Percentiles rank a stretch among this genome's conserved stretches.
Evolutionary conservation across 202 grass and related monocot genomes (phyloP).

Genomic region (Panicum virgatum): DNA sequence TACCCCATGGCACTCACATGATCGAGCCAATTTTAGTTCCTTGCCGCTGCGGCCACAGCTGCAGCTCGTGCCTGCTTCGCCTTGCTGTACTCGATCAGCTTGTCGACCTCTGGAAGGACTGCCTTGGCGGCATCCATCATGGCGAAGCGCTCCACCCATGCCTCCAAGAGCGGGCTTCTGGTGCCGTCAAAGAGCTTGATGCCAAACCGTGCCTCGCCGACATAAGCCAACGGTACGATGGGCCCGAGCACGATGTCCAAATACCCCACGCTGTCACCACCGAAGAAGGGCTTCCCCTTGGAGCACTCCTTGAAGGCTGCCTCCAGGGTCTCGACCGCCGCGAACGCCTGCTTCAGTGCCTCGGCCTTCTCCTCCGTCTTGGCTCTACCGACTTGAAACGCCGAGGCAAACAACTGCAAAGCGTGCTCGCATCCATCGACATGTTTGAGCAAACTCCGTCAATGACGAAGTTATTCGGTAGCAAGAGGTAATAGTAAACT

Average conservation of each 20-base stretch:
- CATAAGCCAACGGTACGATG: neutral
- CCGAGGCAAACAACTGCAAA: neutral
- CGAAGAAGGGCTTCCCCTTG: constrained; percentile 47
- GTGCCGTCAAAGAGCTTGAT: constrained; percentile 23
- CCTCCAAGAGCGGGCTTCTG: constrained; percentile 5
- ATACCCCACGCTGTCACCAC: constrained; percentile 23
- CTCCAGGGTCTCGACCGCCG: neutral
- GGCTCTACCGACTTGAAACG: neutral
- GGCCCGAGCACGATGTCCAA: constrained; percentile 32
- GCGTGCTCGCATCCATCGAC: neutral
- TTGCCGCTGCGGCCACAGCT: neutral
- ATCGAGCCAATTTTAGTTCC: neutral
- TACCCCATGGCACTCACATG: neutral
- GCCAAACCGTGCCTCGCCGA: neutral
- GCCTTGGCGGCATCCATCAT: constrained; percentile 14
- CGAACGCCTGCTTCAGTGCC: neutral
- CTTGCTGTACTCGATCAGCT: neutral
- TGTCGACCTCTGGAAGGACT: neutral
- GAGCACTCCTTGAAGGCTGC: constrained; percentile 18
- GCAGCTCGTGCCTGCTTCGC: neutral
- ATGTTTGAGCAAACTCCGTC: neutral
- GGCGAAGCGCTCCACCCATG: constrained; percentile 31
- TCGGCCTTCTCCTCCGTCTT: constrained; percentile 27
- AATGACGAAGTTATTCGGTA: neutral
- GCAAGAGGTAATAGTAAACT: neutral